phyloP scores from a whole-genome alignment of 139 green algal species.

The Tetraselmis striata region DNA sequence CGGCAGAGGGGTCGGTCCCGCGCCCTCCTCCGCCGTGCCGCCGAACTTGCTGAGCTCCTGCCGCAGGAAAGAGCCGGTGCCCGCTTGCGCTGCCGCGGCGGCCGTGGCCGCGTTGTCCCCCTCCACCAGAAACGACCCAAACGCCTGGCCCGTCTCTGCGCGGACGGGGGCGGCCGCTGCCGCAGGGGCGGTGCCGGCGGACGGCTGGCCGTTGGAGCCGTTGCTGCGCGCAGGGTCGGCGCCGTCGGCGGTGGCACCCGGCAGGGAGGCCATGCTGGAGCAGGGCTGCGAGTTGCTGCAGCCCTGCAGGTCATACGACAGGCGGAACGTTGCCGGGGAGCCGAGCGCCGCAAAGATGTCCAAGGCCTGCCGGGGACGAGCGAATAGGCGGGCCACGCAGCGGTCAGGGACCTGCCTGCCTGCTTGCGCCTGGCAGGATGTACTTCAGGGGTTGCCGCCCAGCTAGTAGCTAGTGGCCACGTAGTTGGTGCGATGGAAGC shows the following conservation, averaged over 20 bases:
- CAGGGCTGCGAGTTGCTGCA: not conserved
- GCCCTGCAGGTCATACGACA: not conserved
- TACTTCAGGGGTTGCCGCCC: no score
- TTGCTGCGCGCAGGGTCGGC: not conserved
- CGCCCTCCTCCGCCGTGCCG: no score
- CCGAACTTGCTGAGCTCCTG: not conserved
- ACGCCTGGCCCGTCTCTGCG: not conserved
- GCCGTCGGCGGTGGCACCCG: no score
- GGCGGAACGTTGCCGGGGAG: not conserved
- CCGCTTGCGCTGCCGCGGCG: not conserved
- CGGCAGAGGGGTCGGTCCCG: not conserved
- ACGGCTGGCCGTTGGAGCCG: not conserved
- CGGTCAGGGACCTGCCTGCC: no score
- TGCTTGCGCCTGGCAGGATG: no score
- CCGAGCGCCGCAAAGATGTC: not conserved
- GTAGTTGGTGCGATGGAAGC: no score
- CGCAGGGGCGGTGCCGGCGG: no score
- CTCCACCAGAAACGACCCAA: not conserved
- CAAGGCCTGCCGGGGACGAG: not conserved
- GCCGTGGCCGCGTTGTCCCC: not conserved
- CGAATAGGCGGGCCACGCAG: no score
- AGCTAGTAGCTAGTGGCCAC: no score
- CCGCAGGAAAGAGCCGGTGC: not conserved
- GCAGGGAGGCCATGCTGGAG: not conserved
- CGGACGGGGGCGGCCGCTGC: no score